These are phyloP conservation scores for Metarhizium anisopliae DNA, from an alignment of 2,329 filamentous ascomycete genomes.

Conservation along the genomic window DNA sequence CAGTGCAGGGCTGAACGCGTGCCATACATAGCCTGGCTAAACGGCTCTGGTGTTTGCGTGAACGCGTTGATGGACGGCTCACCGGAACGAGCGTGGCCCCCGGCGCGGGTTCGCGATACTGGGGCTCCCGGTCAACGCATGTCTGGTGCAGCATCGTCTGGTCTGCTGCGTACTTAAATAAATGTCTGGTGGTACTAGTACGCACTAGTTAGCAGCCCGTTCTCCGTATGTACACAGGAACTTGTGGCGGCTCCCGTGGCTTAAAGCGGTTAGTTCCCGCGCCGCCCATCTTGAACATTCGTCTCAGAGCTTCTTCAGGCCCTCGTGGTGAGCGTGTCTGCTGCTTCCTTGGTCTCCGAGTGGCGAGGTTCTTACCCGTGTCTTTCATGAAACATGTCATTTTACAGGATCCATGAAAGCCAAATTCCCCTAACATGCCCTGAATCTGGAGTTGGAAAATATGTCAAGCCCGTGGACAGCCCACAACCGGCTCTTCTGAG, in stretches of 20 bases:
- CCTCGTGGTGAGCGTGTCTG: not conserved
- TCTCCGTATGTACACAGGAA: not conserved
- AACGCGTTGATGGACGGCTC: slow-evolving; percentile 5
- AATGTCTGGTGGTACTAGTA: too few species aligned
- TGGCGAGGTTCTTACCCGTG: not conserved
- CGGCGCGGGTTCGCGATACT: not conserved
- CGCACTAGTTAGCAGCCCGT: too few species aligned
- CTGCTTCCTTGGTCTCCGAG: not conserved
- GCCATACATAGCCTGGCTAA: not conserved
- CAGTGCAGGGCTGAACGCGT: not conserved
- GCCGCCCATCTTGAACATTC: not conserved
- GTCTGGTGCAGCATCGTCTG: too few species aligned
- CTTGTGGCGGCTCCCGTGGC: not conserved
- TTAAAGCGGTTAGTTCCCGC: slow-evolving; percentile 3
- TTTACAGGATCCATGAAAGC: too few species aligned
- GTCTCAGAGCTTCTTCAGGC: not conserved
- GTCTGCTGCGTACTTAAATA: too few species aligned
- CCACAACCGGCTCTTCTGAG: not conserved
- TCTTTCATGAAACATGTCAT: too few species aligned
- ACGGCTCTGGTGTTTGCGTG: not conserved
- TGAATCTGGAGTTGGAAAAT: too few species aligned
- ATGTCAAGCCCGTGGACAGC: too few species aligned
- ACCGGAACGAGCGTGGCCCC: too few species aligned
- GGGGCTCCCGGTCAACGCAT: too few species aligned
- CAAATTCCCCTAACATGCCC: too few species aligned